Evolutionary conservation across 2,329 filamentous ascomycete species (phyloP), one percentile per base, ranked within the genome.

Genomic region (Ascochyta fabae): DNA sequence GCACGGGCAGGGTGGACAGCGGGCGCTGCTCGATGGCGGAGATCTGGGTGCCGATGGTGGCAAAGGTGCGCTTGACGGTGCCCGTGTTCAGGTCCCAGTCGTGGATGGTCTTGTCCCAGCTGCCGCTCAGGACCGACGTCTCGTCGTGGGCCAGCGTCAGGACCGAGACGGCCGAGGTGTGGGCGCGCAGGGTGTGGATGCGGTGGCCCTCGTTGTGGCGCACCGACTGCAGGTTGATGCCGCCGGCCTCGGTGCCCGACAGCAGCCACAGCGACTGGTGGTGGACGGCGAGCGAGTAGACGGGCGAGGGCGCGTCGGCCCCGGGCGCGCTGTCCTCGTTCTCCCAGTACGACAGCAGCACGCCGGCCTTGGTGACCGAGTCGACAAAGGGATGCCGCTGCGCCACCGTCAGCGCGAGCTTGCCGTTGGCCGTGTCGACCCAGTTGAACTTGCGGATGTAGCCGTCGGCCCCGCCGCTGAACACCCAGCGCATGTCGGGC

Each of bases 371-470:
- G 52, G 92, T 91, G 39, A 99, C 95, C 67, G 91, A 96, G 73
- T 99, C 95, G 36, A 99, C 95, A 68, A 98, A 99, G 0, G 95
- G 95, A 72, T 99, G 95, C 44, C 91, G 84, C 78, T 99, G 95
- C 29, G 95, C 95, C 6, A 99, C 95, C 0, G 95, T 99, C 67
- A 99, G 80, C 58, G 94, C 88, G 31, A 95, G 86, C 77, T 96
- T 97, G 61, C 92, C 92, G 72, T 99, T 99, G 64, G 96, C 93
- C 5, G 95, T 97, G 33, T 92, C 92, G 3, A 91, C 88, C 74
- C 95, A 96, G 74, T 99, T 96, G 78, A 96, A 98, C 75, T 97
- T 98, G 53, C 95, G 86, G 60, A 99, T 94, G 71, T 96, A 99
- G 43, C 95, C 94, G 77, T 99, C 95, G 0, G 90, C 89, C 0